These are phyloP conservation scores for Tolypocladium capitatum DNA, from an alignment of 2,329 filamentous ascomycete species.

Conservation along the genomic window DNA sequence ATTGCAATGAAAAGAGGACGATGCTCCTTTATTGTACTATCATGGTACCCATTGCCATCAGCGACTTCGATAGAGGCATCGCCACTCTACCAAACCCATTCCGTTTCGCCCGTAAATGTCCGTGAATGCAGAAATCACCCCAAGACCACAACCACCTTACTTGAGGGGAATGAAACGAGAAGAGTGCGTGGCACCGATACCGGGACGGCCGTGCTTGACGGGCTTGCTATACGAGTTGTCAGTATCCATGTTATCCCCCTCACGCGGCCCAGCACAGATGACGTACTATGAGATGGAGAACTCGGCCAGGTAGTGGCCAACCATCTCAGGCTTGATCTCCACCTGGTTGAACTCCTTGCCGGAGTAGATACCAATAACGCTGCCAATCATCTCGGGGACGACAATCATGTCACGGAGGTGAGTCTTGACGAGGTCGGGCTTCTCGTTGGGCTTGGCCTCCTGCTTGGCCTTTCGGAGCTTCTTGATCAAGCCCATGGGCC, in stretches of 20 bases:
- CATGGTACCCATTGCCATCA: slow-evolving; percentile 31
- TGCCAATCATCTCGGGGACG: slow-evolving; percentile 99
- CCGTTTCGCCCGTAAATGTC: slow-evolving; percentile 43
- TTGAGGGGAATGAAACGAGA: slow-evolving; percentile 99
- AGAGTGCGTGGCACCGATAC: slow-evolving; percentile 99
- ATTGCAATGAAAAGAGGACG: slow-evolving; percentile 15
- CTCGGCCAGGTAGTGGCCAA: slow-evolving; percentile 97
- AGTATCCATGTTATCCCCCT: slow-evolving; percentile 20
- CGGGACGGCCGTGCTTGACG: slow-evolving; percentile 99
- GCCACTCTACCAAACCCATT: slow-evolving; percentile 39
- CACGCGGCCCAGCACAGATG: not conserved
- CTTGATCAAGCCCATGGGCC: slow-evolving; percentile 99
- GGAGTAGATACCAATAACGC: slow-evolving; percentile 97
- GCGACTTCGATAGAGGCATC: slow-evolving; percentile 29
- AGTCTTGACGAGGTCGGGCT: slow-evolving; percentile 98
- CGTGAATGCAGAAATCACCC: slow-evolving; percentile 45
- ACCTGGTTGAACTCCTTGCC: slow-evolving; percentile 99
- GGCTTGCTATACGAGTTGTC: slow-evolving; percentile 63
- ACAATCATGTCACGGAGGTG: slow-evolving; percentile 99
- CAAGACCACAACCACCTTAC: slow-evolving; percentile 58
- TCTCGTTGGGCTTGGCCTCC: slow-evolving; percentile 98
- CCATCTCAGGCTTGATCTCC: slow-evolving; percentile 99
- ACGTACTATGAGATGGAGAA: slow-evolving; percentile 99
- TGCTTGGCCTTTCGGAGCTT: slow-evolving; percentile 99
- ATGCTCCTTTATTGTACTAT: slow-evolving; percentile 29